Percentiles rank a stretch among this genome's conserved stretches.
Conservation (phyloP, 2,329 filamentous ascomycete species). For the Trichoderma cornu-damae region DNA sequence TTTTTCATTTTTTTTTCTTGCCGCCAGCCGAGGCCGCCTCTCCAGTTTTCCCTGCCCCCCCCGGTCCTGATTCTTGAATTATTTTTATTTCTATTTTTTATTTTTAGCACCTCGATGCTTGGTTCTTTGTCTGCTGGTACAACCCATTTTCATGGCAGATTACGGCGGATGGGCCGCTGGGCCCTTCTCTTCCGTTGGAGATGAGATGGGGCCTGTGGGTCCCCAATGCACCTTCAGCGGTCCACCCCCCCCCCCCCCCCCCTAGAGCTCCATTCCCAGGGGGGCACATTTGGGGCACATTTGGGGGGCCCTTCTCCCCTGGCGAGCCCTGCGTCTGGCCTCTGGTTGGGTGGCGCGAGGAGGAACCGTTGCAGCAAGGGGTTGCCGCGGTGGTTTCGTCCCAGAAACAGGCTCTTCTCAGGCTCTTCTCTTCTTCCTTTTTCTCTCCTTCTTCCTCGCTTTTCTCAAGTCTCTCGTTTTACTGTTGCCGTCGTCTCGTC, state of each 20-base stretch:
- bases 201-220: conserved; percentile 13
- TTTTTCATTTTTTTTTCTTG: too few relatives aligned
- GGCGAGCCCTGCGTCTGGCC: conserved; percentile 8
- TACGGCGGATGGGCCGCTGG: too few relatives aligned
- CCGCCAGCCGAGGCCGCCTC: conserved; percentile 4
- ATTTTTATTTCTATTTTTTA: too few relatives aligned
- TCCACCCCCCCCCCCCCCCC: conserved; percentile 11
- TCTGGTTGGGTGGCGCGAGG: conserved; percentile 16
- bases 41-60: background rate
- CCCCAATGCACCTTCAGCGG: conserved; percentile 8
- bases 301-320: conserved; percentile 7
- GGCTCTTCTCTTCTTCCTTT: conserved; percentile 25
- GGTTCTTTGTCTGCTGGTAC: background rate
- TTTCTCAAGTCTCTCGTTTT: conserved; percentile 25
- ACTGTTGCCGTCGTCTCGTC: conserved; percentile 18
- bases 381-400: conserved; percentile 18
- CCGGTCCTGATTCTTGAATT: background rate
- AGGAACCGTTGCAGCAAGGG: conserved; percentile 16
- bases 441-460: conserved; percentile 27
- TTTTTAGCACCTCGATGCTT: background rate
- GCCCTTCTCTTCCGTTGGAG: too few relatives aligned
- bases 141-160: conserved; percentile 9
- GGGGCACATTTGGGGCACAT: conserved; percentile 3
- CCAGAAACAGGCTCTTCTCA: conserved; percentile 21
- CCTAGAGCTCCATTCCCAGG: conserved; percentile 18